These are phyloP conservation scores for Pseudogymnoascus sp. DNA, from an alignment of 2,329 filamentous ascomycete genomes.

Conservation along the genomic window DNA sequence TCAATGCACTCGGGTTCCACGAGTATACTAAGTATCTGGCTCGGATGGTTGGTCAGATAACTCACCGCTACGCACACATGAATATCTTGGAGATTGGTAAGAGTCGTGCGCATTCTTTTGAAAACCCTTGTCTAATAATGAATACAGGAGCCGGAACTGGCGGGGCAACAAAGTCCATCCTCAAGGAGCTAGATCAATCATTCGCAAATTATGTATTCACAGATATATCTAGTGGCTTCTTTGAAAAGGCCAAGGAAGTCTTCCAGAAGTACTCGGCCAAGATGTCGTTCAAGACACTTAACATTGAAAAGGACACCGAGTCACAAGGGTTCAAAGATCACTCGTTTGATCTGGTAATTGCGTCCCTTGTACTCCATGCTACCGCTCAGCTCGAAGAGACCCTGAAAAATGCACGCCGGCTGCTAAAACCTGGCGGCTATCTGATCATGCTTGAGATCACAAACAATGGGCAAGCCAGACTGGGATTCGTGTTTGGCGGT, in stretches of 20 bases:
- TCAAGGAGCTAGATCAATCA: conserved; percentile 11
- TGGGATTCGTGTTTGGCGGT: conserved; percentile 9
- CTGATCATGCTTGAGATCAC: conserved; percentile 38
- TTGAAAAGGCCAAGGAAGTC: conserved; percentile 27
- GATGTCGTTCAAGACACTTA: conserved; percentile 31
- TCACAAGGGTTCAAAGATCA: conserved; percentile 29
- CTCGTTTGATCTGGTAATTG: conserved; percentile 36
- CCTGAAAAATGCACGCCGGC: conserved; percentile 28
- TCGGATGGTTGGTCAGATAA: conserved; percentile 14
- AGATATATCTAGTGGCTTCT: conserved; percentile 28
- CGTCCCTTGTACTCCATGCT: conserved; percentile 34
- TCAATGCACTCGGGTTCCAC: not conserved
- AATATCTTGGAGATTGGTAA: conserved; percentile 34
- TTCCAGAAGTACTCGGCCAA: conserved; percentile 19
- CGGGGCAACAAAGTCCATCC: conserved; percentile 26
- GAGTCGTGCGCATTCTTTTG: not conserved
- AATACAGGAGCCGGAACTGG: conserved; percentile 16
- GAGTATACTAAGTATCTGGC: conserved; percentile 3
- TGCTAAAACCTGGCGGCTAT: conserved; percentile 40
- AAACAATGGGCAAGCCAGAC: not conserved
- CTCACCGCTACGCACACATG: conserved; percentile 30
- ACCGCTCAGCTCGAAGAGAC: conserved; percentile 26
- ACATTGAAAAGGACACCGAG: conserved; percentile 26
- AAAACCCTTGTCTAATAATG: not conserved
- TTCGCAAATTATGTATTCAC: conserved; percentile 21